A percentile compares a stretch with the other conserved stretches of the same genome.
These are phyloP conservation scores for Cytospora schulzeri DNA, from an alignment of 2,329 filamentous ascomycete genomes.

Conservation along the genomic window DNA sequence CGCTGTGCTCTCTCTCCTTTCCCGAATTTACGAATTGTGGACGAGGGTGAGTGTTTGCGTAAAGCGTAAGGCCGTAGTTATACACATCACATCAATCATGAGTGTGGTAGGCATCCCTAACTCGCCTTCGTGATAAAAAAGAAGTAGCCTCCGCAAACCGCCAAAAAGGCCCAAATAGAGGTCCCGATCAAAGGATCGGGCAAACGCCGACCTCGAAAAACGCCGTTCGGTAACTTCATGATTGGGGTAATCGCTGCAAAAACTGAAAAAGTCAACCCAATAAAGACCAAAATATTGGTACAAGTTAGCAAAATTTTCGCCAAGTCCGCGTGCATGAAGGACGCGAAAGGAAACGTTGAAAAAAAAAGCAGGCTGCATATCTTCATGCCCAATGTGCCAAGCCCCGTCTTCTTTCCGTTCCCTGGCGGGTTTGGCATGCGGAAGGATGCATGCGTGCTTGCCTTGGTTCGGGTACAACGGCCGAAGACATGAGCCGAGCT, in stretches of 20 bases:
- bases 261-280: neutral
- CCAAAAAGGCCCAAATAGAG: neutral
- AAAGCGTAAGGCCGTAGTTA: slow-evolving; percentile 20
- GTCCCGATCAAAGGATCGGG: neutral
- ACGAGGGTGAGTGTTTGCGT: slow-evolving; percentile 8
- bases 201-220: neutral
- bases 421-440: neutral
- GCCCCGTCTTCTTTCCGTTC: neutral
- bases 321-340: neutral
- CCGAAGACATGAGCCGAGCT: neutral
- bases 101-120: neutral
- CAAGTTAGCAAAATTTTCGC: slow-evolving; percentile 4
- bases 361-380: neutral
- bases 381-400: neutral
- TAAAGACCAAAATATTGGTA: slow-evolving; percentile 1
- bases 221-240: neutral
- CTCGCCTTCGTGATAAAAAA: neutral
- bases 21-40: neutral
- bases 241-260: slow-evolving; percentile 3
- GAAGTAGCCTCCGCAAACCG: neutral
- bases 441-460: neutral
- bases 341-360: neutral
- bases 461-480: neutral
- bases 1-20: neutral
- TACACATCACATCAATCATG: slow-evolving; percentile 4